These are phyloP conservation scores for Kazachstania sp. DNA, from an alignment of 1,139 yeast species.

Conservation along the genomic window DNA sequence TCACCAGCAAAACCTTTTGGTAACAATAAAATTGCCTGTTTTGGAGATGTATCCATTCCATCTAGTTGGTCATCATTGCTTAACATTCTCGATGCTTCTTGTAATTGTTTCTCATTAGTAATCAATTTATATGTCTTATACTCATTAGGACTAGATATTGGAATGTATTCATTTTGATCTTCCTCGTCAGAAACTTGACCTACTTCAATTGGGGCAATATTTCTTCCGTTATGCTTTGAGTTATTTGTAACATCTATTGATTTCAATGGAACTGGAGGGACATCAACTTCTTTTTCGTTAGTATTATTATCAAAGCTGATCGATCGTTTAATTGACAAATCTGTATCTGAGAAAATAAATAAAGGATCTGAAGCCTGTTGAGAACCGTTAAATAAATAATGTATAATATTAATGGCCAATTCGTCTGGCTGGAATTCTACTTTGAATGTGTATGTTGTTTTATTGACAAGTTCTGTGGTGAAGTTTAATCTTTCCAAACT, in stretches of 20 bases:
- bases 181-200: neutral
- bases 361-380: conserved; percentile 24
- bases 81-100: conserved; percentile 1
- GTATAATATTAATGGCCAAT: conserved; percentile 19
- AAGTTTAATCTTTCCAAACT: conserved; percentile 6
- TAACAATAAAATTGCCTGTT: conserved; percentile 24
- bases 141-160: conserved; percentile 5
- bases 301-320: neutral
- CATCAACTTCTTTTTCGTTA: neutral
- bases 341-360: conserved; percentile 17
- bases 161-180: neutral
- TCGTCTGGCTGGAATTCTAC: conserved; percentile 26
- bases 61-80: conserved; percentile 9
- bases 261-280: neutral
- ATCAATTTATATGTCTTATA: conserved; percentile 15
- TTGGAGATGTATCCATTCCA: conserved; percentile 13
- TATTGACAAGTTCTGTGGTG: conserved; percentile 8
- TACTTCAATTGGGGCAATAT: neutral
- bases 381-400: conserved; percentile 20
- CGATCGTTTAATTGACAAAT: conserved; percentile 3
- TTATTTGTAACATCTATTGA: neutral
- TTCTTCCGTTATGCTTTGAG: neutral
- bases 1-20: conserved; percentile 22
- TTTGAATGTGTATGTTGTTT: conserved; percentile 7
- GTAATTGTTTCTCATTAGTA: conserved; percentile 18